These are phyloP conservation scores for Theobroma grandiflorum DNA, from an alignment of 441 rosid species.

Conservation along the genomic window DNA sequence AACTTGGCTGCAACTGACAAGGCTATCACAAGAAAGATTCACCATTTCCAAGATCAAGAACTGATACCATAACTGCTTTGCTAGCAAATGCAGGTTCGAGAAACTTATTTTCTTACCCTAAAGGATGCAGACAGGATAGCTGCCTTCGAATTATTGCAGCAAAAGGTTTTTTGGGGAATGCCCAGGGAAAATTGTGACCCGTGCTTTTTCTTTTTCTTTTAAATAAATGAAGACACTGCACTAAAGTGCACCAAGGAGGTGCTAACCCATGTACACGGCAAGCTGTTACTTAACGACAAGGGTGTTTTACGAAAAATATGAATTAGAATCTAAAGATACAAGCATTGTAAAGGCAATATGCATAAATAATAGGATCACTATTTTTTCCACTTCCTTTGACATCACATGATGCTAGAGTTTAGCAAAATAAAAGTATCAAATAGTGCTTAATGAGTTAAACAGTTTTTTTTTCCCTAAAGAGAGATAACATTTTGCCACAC, in stretches of 20 bases:
- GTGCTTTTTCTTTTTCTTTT: not conserved
- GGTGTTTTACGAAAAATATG: not conserved
- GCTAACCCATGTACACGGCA: not conserved
- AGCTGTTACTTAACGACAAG: not conserved
- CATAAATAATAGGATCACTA: not conserved
- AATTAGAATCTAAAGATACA: not conserved
- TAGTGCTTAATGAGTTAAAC: not conserved
- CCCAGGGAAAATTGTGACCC: not conserved
- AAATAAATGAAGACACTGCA: not conserved
- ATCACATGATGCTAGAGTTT: not conserved
- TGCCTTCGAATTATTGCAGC: not conserved
- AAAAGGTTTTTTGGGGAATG: not conserved
- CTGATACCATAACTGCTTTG: not conserved
- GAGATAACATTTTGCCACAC: not conserved
- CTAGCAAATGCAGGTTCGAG: not conserved
- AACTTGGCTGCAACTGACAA: not conserved
- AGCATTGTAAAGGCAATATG: not conserved
- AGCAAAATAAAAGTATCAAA: not conserved
- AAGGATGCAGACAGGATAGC: not conserved
- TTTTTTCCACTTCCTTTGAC: not conserved
- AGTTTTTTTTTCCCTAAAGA: not conserved
- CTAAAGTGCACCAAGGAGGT: not conserved
- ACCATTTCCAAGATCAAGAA: constrained; percentile 1
- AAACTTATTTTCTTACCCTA: not conserved
- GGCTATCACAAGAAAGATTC: not conserved